Evolutionary conservation across 169 alveolate species (phyloP).

Genomic region (Plasmodium vivax): DNA sequence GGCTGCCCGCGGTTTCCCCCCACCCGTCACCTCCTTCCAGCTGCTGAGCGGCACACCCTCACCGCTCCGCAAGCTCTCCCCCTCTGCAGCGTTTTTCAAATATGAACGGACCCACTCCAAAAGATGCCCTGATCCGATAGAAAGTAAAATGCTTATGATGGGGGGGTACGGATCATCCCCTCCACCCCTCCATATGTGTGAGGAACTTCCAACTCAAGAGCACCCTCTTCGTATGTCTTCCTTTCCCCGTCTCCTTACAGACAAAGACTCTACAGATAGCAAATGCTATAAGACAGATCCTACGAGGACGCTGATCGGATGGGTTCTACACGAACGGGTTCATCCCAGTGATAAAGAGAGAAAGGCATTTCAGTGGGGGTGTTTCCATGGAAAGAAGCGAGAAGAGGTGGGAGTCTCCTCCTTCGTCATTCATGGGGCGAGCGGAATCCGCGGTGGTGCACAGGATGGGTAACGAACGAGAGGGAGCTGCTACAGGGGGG

Average conservation of each 20-base stretch:
- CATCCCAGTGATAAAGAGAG: slow-evolving; percentile 46
- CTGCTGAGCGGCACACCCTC: background rate
- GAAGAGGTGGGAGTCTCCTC: slow-evolving; percentile 6
- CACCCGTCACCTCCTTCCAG: background rate
- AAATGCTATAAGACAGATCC: slow-evolving; percentile 66
- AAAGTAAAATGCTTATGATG: slow-evolving; percentile 4
- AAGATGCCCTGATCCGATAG: slow-evolving; percentile 19
- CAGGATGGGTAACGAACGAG: background rate
- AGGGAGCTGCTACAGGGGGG: background rate
- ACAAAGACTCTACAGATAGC: background rate
- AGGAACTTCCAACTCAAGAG: background rate
- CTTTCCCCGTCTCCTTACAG: background rate
- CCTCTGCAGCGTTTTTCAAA: slow-evolving; percentile 27
- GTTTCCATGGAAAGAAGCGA: slow-evolving; percentile 22
- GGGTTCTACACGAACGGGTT: slow-evolving; percentile 40
- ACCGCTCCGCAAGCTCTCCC: background rate
- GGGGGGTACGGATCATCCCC: background rate
- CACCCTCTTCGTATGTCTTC: background rate
- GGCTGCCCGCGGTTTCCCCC: background rate
- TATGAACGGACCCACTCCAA: slow-evolving; percentile 6
- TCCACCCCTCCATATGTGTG: too few relatives aligned
- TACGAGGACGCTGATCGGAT: slow-evolving; percentile 76
- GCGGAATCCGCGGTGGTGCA: background rate
- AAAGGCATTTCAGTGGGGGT: slow-evolving; percentile 53
- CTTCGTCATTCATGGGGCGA: slow-evolving; percentile 10